phyloP scores from a whole-genome alignment of 768 basidiomycete species.

The Amanita phalloides region DNA sequence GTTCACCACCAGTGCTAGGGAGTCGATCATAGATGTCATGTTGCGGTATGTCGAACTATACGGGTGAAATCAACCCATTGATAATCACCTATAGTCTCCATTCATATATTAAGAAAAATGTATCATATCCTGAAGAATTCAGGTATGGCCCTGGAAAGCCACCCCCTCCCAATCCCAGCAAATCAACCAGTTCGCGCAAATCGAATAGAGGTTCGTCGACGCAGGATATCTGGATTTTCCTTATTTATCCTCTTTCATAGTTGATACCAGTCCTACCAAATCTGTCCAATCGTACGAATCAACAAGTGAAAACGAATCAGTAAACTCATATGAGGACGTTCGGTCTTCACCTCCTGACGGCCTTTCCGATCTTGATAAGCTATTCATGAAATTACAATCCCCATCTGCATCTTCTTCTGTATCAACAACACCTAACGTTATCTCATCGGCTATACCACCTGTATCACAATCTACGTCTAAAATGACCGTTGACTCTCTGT shows the following conservation, averaged over 20 bases:
- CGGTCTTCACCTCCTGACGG: slow-evolving; percentile 13
- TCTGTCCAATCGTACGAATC: slow-evolving; percentile 1
- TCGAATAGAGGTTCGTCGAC: slow-evolving; percentile 3
- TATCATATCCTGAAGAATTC: slow-evolving; percentile 63
- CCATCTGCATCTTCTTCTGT: slow-evolving; percentile 12
- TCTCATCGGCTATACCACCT: slow-evolving; percentile 10
- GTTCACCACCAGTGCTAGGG: slow-evolving; percentile 55
- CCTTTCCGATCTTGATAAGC: slow-evolving; percentile 33
- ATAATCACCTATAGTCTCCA: slow-evolving; percentile 35
- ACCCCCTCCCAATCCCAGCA: slow-evolving; percentile 43
- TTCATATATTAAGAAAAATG: slow-evolving; percentile 52
- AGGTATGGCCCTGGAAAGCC: slow-evolving; percentile 58
- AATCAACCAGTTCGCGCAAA: slow-evolving; percentile 15
- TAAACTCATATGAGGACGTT: not conserved
- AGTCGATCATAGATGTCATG: slow-evolving; percentile 64
- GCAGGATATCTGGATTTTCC: not conserved
- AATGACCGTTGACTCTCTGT: slow-evolving; percentile 37
- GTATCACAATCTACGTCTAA: slow-evolving; percentile 24
- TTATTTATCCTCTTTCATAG: not conserved
- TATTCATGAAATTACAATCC: slow-evolving; percentile 32
- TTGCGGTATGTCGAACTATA: slow-evolving; percentile 36
- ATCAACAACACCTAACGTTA: not conserved
- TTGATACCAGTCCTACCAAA: slow-evolving; percentile 1
- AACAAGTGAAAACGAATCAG: slow-evolving; percentile 2
- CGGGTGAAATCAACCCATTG: not conserved